Percentiles rank a stretch among this genome's conserved stretches.
Conservation (phyloP, 257 asterid genomes). For the Solanum ossicruentum region DNA sequence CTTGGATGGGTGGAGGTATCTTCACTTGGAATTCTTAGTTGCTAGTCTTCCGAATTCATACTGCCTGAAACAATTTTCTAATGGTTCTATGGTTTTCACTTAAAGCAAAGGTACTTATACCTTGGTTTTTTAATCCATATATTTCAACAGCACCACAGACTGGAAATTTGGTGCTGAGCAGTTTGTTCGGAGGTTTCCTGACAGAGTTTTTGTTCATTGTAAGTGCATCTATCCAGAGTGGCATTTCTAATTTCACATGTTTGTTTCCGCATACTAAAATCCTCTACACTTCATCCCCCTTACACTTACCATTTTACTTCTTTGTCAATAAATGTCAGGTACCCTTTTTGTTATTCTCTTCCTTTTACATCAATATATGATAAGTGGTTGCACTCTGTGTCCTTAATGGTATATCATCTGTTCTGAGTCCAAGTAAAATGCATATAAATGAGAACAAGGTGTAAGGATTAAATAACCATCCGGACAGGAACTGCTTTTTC, state of each 20-base stretch:
- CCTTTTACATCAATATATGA: not conserved
- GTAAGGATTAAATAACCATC: not conserved
- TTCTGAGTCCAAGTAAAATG: not conserved
- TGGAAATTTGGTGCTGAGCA: slow-evolving; percentile 89
- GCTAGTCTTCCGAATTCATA: not conserved
- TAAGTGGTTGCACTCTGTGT: not conserved
- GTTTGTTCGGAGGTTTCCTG: slow-evolving; percentile 62
- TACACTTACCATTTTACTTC: not conserved
- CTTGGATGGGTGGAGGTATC: not conserved
- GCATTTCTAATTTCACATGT: not conserved
- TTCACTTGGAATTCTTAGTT: not conserved
- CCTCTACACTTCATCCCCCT: not conserved
- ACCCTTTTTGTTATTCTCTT: not conserved
- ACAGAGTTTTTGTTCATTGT: slow-evolving; percentile 86
- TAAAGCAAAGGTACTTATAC: not conserved
- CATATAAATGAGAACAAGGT: not conserved
- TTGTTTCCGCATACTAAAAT: not conserved
- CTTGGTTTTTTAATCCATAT: not conserved
- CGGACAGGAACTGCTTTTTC: not conserved
- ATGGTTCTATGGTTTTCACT: not conserved
- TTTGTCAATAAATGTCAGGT: not conserved
- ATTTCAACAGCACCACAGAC: slow-evolving; percentile 54
- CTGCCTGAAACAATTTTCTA: not conserved
- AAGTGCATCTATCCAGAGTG: slow-evolving; percentile 15
- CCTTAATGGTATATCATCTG: not conserved